Base-by-base conservation (phyloP, 306 rosid species). In the Cercis canadensis region DNA sequence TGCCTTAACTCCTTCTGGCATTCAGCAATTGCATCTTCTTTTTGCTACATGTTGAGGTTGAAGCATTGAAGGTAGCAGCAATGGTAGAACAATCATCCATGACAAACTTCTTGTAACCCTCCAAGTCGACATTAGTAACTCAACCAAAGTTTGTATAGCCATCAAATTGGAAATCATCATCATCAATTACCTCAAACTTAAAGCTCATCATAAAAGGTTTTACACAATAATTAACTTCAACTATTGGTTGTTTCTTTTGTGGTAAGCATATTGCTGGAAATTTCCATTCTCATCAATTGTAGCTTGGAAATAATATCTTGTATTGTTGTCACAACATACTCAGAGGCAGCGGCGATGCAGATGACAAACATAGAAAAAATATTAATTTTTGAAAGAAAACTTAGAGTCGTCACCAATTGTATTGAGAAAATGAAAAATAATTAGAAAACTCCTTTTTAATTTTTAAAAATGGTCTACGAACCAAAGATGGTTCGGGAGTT, bases 1-100 rank as follows among this genome's bases (percentile, higher is more conserved):
- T 24, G 83, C 79, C 8, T 7, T 67, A 39, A 64, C 83, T 79
- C 15, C 13, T 74, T 47, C 83, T 73, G 5, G 79, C 79, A 62
- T 68, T 79, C 47, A 73, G 62, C 68, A 79, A 11, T 46, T 79
- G 79, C 72, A 68, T 14, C 39, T 62, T 74, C 68, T 73, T 74
- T 57, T 61, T 79, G 44, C 5, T 10, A 56, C 79, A 79, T 6
- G 29, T 79, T 19, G 57, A 67, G 17, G 51, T 16, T 43, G 79
- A 17, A 54, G 46, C 37, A 31, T 61, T 49, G 21, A 55, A 73
- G 40, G 83, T 73, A 54, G 79, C 79, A 62, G 83, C 76, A 47
- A 36, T 36, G 36, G 63, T 36, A 56, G 43, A 37, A 55, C 83
- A 79, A 18, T 79, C 79, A 45, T 79, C 72, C 72, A 55, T 61